Percentiles rank a stretch among this genome's conserved stretches.
Conservation (phyloP, 1,284 basidiomycete species). For the Volvariella volvacea region DNA sequence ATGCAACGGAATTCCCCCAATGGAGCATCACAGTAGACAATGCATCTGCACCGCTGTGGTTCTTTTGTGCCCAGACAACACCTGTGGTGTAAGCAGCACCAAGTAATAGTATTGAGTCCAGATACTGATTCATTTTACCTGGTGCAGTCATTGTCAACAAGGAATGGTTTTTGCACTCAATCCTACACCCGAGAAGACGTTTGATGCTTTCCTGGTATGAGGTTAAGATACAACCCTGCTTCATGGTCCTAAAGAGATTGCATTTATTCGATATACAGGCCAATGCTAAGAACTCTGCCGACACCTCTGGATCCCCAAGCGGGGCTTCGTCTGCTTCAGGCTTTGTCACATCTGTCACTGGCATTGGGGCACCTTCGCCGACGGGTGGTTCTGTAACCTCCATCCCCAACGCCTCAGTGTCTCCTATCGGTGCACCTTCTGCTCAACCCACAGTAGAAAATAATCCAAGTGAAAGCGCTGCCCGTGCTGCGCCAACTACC, state of each 20-base stretch:
- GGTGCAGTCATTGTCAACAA: slow-evolving; percentile 27
- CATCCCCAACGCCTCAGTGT: too few relatives aligned
- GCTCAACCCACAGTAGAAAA: not conserved
- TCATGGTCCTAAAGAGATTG: slow-evolving; percentile 10
- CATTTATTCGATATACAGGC: slow-evolving; percentile 16
- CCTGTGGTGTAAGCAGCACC: slow-evolving; percentile 18
- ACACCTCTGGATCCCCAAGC: slow-evolving; percentile 8
- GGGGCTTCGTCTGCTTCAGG: slow-evolving; percentile 5
- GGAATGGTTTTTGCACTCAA: slow-evolving; percentile 54
- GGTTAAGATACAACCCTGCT: slow-evolving; percentile 7
- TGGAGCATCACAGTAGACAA: slow-evolving; percentile 34
- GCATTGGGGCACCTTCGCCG: too few relatives aligned
- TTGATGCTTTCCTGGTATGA: slow-evolving; percentile 37
- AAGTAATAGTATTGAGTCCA: not conserved
- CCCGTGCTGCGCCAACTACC: too few relatives aligned
- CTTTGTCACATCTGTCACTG: not conserved
- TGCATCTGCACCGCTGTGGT: slow-evolving; percentile 38
- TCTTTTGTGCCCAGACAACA: slow-evolving; percentile 39
- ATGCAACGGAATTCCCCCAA: slow-evolving; percentile 21
- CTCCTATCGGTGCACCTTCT: not conserved
- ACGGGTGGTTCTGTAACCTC: too few relatives aligned
- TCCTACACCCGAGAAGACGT: slow-evolving; percentile 35
- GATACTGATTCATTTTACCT: slow-evolving; percentile 1
- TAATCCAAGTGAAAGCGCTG: not conserved
- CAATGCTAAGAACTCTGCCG: slow-evolving; percentile 15